Evolutionary conservation across 2,329 filamentous ascomycete genomes (phyloP).

Genomic region (Colletotrichum truncatum): DNA sequence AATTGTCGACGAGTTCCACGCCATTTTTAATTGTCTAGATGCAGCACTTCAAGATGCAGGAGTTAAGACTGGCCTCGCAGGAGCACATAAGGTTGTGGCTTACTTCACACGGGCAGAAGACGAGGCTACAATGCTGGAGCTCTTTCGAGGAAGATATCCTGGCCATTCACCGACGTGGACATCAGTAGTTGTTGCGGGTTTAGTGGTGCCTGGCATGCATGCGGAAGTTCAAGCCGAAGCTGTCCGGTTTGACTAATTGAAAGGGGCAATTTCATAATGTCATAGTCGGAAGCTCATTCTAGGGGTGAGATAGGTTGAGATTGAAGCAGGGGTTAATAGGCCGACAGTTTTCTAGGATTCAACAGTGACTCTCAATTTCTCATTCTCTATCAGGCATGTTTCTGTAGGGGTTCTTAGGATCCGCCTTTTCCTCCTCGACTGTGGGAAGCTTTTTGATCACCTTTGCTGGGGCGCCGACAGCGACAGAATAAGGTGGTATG

Average conservation of each 20-base stretch:
- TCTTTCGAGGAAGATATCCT: conserved; percentile 25
- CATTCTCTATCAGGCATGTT: conserved; percentile 35
- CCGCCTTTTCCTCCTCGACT: conserved; percentile 36
- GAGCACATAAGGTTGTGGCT: conserved; percentile 30
- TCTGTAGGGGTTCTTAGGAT: conserved; percentile 36
- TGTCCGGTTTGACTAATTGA: background rate
- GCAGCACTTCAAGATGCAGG: conserved; percentile 30
- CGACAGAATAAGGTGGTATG: conserved; percentile 45
- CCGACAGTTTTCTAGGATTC: too few species aligned
- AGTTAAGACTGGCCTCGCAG: conserved; percentile 19
- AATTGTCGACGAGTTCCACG: conserved; percentile 28
- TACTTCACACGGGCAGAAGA: conserved; percentile 30
- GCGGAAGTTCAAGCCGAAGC: conserved; percentile 32
- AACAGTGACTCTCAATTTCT: background rate
- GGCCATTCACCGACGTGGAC: conserved; percentile 29
- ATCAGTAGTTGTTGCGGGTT: conserved; percentile 29
- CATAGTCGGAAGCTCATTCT: too few species aligned
- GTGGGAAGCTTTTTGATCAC: conserved; percentile 36
- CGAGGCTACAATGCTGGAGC: conserved; percentile 21
- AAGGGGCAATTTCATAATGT: too few species aligned
- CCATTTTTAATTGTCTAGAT: conserved; percentile 31
- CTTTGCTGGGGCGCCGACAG: conserved; percentile 45
- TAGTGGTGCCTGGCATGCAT: conserved; percentile 32
- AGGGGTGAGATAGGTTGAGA: too few species aligned
- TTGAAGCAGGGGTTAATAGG: too few species aligned